Evolutionary conservation across 768 basidiomycete species (phyloP).

Genomic region (Ramaria rubella): DNA sequence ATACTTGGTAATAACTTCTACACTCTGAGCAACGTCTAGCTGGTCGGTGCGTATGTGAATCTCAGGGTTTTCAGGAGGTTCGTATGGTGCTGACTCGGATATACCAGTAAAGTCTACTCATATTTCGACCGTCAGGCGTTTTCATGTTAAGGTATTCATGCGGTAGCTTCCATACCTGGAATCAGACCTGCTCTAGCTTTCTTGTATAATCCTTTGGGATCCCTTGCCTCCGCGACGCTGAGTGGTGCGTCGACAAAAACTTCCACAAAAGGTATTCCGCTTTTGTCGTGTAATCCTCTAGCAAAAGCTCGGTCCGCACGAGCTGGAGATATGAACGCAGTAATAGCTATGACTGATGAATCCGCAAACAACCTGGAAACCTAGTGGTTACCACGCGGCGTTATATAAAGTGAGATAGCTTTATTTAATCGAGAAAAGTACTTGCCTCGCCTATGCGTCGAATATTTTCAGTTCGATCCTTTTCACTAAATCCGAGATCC

Average conservation of each 20-base stretch:
- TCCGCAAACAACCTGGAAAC: conserved; percentile 94
- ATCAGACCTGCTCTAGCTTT: conserved; percentile 94
- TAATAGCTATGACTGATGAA: conserved; percentile 76
- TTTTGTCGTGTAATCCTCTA: conserved; percentile 70
- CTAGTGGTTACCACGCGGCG: too few species aligned
- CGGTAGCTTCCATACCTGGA: conserved; percentile 53
- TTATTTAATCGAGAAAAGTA: neutral
- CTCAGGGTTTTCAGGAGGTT: conserved; percentile 78
- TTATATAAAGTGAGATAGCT: neutral
- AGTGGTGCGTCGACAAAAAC: conserved; percentile 94
- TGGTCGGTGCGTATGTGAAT: conserved; percentile 89
- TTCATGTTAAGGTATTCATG: neutral
- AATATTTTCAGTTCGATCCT: conserved; percentile 91
- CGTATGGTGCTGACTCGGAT: conserved; percentile 96
- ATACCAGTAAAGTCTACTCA: conserved; percentile 93
- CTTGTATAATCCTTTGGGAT: conserved; percentile 97
- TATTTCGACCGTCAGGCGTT: neutral
- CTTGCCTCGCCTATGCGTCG: conserved; percentile 91
- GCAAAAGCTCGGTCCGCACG: conserved; percentile 76
- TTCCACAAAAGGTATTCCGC: conserved; percentile 79
- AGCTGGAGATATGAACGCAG: conserved; percentile 99
- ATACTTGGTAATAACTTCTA: conserved; percentile 73
- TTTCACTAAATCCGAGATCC: conserved; percentile 90
- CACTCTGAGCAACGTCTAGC: conserved; percentile 69
- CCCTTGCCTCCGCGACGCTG: conserved; percentile 78